Evolutionary conservation across 2,329 filamentous ascomycete genomes (phyloP).

Genomic region (Ophiocordyceps sinensis): DNA sequence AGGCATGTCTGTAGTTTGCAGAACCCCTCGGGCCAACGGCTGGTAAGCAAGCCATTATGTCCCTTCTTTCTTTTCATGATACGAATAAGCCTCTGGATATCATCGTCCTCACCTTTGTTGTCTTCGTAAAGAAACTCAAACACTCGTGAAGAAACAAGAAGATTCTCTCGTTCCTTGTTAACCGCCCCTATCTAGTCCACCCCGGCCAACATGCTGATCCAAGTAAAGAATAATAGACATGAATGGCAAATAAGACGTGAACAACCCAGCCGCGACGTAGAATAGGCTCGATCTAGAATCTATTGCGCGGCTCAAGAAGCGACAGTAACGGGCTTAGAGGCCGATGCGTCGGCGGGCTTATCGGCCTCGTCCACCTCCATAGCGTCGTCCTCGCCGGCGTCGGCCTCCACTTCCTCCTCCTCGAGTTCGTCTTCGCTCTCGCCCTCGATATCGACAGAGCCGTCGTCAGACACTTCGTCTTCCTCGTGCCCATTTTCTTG

Average conservation of each 20-base stretch:
- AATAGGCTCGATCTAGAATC: neutral
- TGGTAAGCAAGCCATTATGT: no score
- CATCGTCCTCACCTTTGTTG: no score
- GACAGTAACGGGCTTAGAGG: constrained; percentile 18
- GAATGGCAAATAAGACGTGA: neutral
- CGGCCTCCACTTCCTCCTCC: constrained; percentile 36
- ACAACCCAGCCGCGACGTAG: neutral
- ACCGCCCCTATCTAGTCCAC: no score
- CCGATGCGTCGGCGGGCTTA: constrained; percentile 16
- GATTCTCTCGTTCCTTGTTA: no score
- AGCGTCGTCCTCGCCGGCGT: constrained; percentile 24
- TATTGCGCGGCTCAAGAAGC: constrained; percentile 10
- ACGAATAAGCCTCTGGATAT: no score
- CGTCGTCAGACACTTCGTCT: constrained; percentile 56
- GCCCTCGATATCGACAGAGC: constrained; percentile 65
- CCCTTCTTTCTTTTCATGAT: no score
- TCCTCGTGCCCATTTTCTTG: constrained; percentile 39
- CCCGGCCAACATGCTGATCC: no score
- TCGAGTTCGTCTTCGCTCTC: constrained; percentile 62
- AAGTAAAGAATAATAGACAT: neutral
- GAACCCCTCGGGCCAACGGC: no score
- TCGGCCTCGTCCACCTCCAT: constrained; percentile 35
- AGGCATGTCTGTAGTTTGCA: no score
- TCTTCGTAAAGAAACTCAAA: no score
- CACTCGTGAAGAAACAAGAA: no score